Evolutionary conservation across 2,329 filamentous ascomycete genomes (phyloP).

Genomic region (Trichoderma brevicompactum): DNA sequence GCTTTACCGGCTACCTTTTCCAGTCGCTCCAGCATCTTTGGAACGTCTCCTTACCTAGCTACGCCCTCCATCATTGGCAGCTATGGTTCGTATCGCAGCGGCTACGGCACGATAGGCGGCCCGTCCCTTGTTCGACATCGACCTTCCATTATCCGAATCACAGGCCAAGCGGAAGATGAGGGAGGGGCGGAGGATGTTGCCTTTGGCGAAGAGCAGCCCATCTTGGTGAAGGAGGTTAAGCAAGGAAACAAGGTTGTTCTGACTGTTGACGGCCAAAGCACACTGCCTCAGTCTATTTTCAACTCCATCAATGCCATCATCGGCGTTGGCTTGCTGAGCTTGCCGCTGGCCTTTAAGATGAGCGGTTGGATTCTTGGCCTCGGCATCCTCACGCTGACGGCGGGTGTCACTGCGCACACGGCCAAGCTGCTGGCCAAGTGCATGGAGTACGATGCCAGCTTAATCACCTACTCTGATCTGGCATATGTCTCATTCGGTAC

Average conservation of each 20-base stretch:
- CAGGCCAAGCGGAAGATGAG: conserved; percentile 34
- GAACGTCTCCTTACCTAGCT: conserved; percentile 63
- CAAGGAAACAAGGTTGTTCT: conserved; percentile 85
- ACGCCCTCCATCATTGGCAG: conserved; percentile 73
- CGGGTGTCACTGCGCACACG: conserved; percentile 80
- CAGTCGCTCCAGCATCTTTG: conserved; percentile 55
- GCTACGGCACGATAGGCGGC: conserved; percentile 58
- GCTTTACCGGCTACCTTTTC: conserved; percentile 39
- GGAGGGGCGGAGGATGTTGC: conserved; percentile 40
- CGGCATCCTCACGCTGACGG: conserved; percentile 72
- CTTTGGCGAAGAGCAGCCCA: conserved; percentile 68
- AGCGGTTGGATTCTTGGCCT: conserved; percentile 88
- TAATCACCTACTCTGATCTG: conserved; percentile 93
- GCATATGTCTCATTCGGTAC: conserved; percentile 89
- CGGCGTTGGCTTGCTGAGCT: conserved; percentile 83
- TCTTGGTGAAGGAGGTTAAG: conserved; percentile 87
- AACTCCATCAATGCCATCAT: conserved; percentile 95
- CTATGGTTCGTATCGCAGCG: conserved; percentile 60
- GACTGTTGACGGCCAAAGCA: conserved; percentile 90
- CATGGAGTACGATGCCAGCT: conserved; percentile 79
- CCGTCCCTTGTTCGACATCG: conserved; percentile 41
- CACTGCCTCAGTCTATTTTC: conserved; percentile 91
- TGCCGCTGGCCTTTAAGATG: conserved; percentile 86
- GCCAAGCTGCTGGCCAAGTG: conserved; percentile 84
- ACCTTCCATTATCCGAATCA: conserved; percentile 53